Evolutionary conservation across 441 rosid genomes (phyloP).

Genomic region (Jatropha multifida): DNA sequence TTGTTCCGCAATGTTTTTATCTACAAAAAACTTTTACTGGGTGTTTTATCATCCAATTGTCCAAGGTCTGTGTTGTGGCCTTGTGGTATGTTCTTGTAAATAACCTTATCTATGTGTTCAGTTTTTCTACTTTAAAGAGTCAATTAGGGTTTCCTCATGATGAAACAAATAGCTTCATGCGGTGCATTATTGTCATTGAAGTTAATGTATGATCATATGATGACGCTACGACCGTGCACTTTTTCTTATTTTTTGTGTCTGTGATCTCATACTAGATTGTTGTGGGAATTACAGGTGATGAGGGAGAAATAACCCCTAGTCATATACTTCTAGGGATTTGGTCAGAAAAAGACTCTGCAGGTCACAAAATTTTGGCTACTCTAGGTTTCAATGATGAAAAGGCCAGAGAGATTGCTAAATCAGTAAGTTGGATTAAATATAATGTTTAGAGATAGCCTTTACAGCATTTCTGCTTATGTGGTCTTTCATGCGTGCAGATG

Average conservation of each 20-base stretch:
- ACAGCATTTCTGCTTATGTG: slow-evolving; percentile 17
- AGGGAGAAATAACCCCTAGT: slow-evolving; percentile 72
- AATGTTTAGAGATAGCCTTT: background rate
- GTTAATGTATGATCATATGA: background rate
- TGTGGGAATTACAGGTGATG: slow-evolving; percentile 47
- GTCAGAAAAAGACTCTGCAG: slow-evolving; percentile 79
- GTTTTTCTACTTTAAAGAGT: background rate
- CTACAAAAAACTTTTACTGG: background rate
- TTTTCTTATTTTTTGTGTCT: background rate
- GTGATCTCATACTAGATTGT: slow-evolving; percentile 12
- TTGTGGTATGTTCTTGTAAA: background rate
- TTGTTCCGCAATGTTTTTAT: background rate
- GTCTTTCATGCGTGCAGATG: slow-evolving; percentile 44
- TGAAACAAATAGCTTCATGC: background rate
- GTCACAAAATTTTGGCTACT: slow-evolving; percentile 52
- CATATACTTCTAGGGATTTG: slow-evolving; percentile 80
- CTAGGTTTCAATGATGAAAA: slow-evolving; percentile 79
- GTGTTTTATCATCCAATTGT: background rate
- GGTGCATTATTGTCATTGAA: background rate
- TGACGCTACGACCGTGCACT: background rate
- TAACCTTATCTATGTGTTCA: background rate
- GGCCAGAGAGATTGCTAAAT: slow-evolving; percentile 62
- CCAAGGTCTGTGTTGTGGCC: background rate
- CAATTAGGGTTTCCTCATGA: no score
- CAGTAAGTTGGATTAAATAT: slow-evolving; percentile 40